Base-by-base conservation (phyloP, 345 rosid genomes). In the Hibiscus tridactylites region DNA sequence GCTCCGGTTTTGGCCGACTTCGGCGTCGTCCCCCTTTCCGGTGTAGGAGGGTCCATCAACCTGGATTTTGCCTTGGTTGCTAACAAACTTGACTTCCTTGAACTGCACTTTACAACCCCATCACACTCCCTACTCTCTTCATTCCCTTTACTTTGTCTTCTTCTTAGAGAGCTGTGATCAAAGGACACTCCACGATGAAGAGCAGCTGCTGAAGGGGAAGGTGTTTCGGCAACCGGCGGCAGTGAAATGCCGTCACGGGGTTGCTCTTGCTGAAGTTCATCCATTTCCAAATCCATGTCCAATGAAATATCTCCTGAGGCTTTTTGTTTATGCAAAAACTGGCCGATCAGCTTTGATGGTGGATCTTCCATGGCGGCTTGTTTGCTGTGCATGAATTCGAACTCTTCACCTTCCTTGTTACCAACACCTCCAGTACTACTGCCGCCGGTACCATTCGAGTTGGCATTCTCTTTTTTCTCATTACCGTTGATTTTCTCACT, bases 231-330 rank as follows among this genome's bases (percentile, higher is more conserved):
- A 28, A 16, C 72, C 0, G 82, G 61, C 12, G 9, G 31, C 31
- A 64, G 42, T 37, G 21, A 39, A 24, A 10, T 2, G 15, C 16
- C 52, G 6, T 64, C 28, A 39, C 42, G 68, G 12, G 15, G 29
- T 1, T 12, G 68, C 31, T 24, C 15, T 21, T 77, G 76, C 42
- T 83, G 87, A 31, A 88, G 86, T 85, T 92, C 92, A 2, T 79
- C 85, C 88, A 90, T 92, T 61, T 81, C 86, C 49, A 85, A 74
- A 76, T 89, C 96, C 80, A 89, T 75, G 77, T 93, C 95, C 19
- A 93, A 76, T n/a, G 83, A 83, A 74, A 84, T 77, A 63, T 89
- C 90, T 0, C 97, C 89, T 6, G 92, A 89, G 37, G 88, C 96
- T 73, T 81, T 77, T 49, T 93, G 98, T 21, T 83, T 79, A 76